A percentile compares a stretch with the other conserved stretches of the same genome.
These are phyloP conservation scores for Euphorbia celastroides DNA, from an alignment of 441 rosid genomes.

Conservation along the genomic window DNA sequence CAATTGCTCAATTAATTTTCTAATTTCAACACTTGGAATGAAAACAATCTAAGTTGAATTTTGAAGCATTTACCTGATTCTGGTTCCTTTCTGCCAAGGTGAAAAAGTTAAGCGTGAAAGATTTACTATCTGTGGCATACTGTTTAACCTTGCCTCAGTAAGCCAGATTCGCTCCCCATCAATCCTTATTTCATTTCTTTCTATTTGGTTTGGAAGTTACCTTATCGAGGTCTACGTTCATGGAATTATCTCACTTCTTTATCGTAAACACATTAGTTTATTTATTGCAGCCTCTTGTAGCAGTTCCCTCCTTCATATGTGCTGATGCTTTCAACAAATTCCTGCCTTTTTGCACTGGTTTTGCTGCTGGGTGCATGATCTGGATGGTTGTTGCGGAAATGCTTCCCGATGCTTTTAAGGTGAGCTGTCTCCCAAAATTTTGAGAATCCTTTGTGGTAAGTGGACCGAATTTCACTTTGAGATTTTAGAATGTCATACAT, in stretches of 20 bases:
- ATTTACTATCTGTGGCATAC: not conserved
- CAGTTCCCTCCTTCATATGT: slow-evolving; percentile 95
- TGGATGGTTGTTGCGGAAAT: slow-evolving; percentile 99
- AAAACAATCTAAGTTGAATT: too few species aligned
- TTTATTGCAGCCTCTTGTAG: slow-evolving; percentile 78
- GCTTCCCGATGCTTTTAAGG: slow-evolving; percentile 99
- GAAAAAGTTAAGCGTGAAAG: too few species aligned
- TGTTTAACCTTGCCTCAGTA: not conserved
- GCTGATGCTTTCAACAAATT: slow-evolving; percentile 95
- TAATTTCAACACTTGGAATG: too few species aligned
- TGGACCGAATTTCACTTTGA: slow-evolving; percentile 5
- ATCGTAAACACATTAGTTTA: not conserved
- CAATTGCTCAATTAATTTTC: too few species aligned
- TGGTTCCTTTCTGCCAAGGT: not conserved
- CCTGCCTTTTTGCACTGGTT: slow-evolving; percentile 97
- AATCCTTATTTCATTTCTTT: too few species aligned
- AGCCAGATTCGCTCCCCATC: too few species aligned
- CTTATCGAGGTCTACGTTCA: too few species aligned
- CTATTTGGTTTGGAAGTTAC: too few species aligned
- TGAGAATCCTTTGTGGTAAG: not conserved
- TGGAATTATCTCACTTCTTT: not conserved
- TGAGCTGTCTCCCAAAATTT: slow-evolving; percentile 19
- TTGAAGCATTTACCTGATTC: too few species aligned
- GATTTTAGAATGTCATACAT: slow-evolving; percentile 1
- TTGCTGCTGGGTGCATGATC: slow-evolving; percentile 99